phyloP scores from a whole-genome alignment of 2,329 filamentous ascomycete species.

The Colletotrichum ledebouriae region DNA sequence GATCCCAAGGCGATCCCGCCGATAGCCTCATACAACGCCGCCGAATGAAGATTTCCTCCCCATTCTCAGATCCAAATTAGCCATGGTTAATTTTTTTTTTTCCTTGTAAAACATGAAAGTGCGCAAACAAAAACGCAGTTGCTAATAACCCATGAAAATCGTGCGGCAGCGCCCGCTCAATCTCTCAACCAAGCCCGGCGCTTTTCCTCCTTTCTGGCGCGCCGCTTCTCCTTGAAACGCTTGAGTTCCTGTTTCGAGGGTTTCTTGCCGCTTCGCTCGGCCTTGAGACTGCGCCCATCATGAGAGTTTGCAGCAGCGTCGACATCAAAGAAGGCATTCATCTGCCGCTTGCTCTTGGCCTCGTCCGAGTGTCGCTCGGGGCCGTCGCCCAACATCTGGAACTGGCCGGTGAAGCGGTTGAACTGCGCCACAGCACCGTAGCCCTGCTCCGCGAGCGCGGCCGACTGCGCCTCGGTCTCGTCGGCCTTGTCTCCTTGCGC shows the following conservation, averaged over 20 bases:
- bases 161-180: constrained; percentile 58
- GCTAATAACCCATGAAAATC: neutral
- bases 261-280: constrained; percentile 88
- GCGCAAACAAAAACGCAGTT: constrained; percentile 7
- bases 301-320: constrained; percentile 93
- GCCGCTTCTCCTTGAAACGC: constrained; percentile 90
- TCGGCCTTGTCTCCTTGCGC: constrained; percentile 72
- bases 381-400: constrained; percentile 76
- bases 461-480: constrained; percentile 50
- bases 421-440: constrained; percentile 76
- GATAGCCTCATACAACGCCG: constrained; percentile 37
- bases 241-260: constrained; percentile 88
- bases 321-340: constrained; percentile 96
- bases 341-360: constrained; percentile 87
- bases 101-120: neutral
- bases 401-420: constrained; percentile 90
- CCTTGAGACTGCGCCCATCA: constrained; percentile 90
- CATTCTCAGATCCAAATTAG: constrained; percentile 18
- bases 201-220: constrained; percentile 94
- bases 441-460: constrained; percentile 66
- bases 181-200: constrained; percentile 90
- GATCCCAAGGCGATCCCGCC: constrained; percentile 19
- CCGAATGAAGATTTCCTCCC: constrained; percentile 25
- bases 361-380: constrained; percentile 87
- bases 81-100: neutral